phyloP scores from a whole-genome alignment of 2,329 filamentous ascomycete species.

The Amphichorda felina region DNA sequence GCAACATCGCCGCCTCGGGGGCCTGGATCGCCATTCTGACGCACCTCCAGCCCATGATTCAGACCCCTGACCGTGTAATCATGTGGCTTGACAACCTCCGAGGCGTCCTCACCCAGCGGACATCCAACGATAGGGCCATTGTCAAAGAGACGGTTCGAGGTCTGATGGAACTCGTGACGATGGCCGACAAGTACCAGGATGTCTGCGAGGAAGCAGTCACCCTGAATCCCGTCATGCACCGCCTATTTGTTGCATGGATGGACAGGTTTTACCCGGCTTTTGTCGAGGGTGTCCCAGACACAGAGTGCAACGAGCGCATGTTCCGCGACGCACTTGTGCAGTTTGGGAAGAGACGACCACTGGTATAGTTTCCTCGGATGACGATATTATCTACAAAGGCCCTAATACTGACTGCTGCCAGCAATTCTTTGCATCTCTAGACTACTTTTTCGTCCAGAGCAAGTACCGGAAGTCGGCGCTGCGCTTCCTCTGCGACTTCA shows the following conservation, averaged over 20 bases:
- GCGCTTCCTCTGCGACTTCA: conserved; percentile 58
- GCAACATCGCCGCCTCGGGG: conserved; percentile 42
- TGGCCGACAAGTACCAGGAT: conserved; percentile 46
- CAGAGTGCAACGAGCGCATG: conserved; percentile 35
- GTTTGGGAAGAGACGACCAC: conserved; percentile 59
- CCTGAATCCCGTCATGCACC: conserved; percentile 39
- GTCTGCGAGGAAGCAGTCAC: conserved; percentile 21
- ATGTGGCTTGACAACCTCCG: conserved; percentile 57
- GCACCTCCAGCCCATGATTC: conserved; percentile 51
- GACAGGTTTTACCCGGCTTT: conserved; percentile 27
- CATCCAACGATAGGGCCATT: conserved; percentile 50
- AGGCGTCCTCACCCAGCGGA: conserved; percentile 23
- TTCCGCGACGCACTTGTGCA: conserved; percentile 39
- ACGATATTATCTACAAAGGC: background rate
- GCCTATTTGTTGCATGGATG: conserved; percentile 46
- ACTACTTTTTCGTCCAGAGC: conserved; percentile 53
- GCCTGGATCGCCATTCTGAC: conserved; percentile 60
- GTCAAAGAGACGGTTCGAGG: conserved; percentile 54
- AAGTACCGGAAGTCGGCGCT: conserved; percentile 53
- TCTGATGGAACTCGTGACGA: conserved; percentile 50
- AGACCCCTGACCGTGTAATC: conserved; percentile 47
- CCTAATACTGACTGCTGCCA: conserved; percentile 14
- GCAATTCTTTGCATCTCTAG: conserved; percentile 54
- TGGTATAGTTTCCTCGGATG: conserved; percentile 14
- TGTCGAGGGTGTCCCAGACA: conserved; percentile 21